Evolutionary conservation across 129 eudicot genomes (phyloP).

Genomic region (Logfia minima): DNA sequence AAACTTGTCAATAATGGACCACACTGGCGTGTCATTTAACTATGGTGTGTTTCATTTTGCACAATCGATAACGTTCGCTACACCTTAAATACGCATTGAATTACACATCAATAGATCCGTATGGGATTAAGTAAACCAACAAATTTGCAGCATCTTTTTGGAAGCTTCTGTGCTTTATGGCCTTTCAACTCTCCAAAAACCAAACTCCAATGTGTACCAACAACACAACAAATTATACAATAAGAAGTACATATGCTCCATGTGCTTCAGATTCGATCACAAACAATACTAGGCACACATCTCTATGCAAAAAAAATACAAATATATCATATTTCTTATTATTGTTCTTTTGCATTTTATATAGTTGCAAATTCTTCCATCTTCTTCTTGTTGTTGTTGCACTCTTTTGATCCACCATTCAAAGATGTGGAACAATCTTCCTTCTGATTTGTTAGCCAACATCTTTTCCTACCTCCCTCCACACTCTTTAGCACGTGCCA

Average conservation of each 20-base stretch:
- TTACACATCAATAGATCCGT: conserved; percentile 18
- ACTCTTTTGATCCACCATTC: not conserved
- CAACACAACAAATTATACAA: conserved; percentile 16
- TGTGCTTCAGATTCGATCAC: conserved; percentile 43
- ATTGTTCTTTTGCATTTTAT: conserved; percentile 5
- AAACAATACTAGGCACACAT: conserved; percentile 22
- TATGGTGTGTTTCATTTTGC: not conserved
- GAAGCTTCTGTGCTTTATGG: conserved; percentile 23
- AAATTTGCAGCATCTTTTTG: conserved; percentile 19
- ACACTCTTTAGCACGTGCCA: conserved; percentile 61
- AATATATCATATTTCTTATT: not conserved
- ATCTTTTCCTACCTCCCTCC: conserved; percentile 63
- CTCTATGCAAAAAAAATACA: not conserved
- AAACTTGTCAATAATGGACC: not conserved
- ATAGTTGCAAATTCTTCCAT: conserved; percentile 7
- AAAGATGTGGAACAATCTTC: conserved; percentile 68
- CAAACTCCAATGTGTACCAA: conserved; percentile 16
- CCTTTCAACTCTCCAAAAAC: conserved; percentile 37
- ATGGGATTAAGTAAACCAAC: conserved; percentile 1
- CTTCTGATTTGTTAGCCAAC: conserved; percentile 62
- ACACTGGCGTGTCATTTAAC: not conserved
- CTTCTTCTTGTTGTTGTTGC: not conserved
- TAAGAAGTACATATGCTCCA: conserved; percentile 20
- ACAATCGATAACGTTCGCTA: not conserved
- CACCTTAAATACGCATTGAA: not conserved